phyloP scores from a whole-genome alignment of 495 filamentous ascomycete species.

The Amorphotheca resinae region DNA sequence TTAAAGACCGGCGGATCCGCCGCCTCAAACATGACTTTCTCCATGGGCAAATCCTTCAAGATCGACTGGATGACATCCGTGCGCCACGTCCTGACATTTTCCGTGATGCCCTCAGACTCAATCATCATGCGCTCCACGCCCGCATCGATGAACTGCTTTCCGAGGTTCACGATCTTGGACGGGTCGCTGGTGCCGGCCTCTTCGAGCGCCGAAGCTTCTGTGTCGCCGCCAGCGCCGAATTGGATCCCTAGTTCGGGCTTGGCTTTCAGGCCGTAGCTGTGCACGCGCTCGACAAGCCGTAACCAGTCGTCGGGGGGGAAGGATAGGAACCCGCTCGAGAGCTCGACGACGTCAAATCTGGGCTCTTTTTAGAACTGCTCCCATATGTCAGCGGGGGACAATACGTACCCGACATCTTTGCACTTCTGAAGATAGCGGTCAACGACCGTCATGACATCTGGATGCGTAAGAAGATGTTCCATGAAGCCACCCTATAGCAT shows the following conservation, averaged over 20 bases:
- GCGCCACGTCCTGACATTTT: constrained; percentile 30
- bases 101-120: neutral
- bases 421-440: neutral
- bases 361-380: neutral
- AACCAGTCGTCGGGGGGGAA: neutral
- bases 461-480: neutral
- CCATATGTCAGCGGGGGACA: neutral
- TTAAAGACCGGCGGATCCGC: constrained; percentile 45
- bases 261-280: constrained; percentile 32
- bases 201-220: constrained; percentile 34
- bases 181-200: constrained; percentile 41
- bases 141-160: constrained; percentile 37
- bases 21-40: constrained; percentile 51
- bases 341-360: neutral
- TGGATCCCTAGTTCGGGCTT: constrained; percentile 50
- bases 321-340: neutral
- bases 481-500: neutral
- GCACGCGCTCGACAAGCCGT: neutral
- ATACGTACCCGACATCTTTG: neutral
- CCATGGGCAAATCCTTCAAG: constrained; percentile 38
- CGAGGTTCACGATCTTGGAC: constrained; percentile 36
- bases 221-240: constrained; percentile 48
- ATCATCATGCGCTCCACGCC: constrained; percentile 48
- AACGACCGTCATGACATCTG: neutral
- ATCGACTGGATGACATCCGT: constrained; percentile 45